Evolutionary conservation across 2,329 filamentous ascomycete species (phyloP).

Genomic region (Annulohypoxylon truncatum): DNA sequence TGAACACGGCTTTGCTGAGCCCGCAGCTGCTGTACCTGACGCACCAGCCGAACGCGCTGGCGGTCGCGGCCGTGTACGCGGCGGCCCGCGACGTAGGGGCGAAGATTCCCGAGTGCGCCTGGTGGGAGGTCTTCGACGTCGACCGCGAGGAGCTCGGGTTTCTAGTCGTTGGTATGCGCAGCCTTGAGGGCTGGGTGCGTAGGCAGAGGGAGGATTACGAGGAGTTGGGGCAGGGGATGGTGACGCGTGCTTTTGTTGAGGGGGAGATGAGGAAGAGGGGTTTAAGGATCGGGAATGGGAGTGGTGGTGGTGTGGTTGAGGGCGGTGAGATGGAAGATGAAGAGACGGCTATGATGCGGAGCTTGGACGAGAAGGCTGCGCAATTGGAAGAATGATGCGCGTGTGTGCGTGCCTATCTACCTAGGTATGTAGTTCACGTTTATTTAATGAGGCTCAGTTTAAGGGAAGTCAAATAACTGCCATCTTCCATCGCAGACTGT

Average conservation of each 20-base stretch:
- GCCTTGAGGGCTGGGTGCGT: slow-evolving; percentile 76
- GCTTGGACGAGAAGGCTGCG: slow-evolving; percentile 52
- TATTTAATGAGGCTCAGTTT: not conserved
- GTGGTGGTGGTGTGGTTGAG: slow-evolving; percentile 37
- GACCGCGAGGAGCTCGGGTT: slow-evolving; percentile 95
- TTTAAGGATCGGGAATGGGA: slow-evolving; percentile 51
- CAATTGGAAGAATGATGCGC: slow-evolving; percentile 35
- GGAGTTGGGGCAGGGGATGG: slow-evolving; percentile 60
- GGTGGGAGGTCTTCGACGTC: slow-evolving; percentile 99
- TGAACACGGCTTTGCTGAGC: slow-evolving; percentile 88
- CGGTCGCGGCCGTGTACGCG: slow-evolving; percentile 91
- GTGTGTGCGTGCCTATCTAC: not conserved
- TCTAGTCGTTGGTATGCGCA: slow-evolving; percentile 85
- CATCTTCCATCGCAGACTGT: not conserved
- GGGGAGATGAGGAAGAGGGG: slow-evolving; percentile 68
- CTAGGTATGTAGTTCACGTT: not conserved
- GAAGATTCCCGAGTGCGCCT: slow-evolving; percentile 84
- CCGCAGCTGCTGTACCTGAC: slow-evolving; percentile 92
- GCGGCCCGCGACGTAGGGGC: slow-evolving; percentile 80
- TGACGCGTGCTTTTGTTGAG: slow-evolving; percentile 69
- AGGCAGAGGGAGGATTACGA: slow-evolving; percentile 68
- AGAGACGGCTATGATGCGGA: slow-evolving; percentile 59
- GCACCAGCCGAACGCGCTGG: slow-evolving; percentile 87
- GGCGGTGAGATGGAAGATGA: slow-evolving; percentile 51
- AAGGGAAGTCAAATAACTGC: not conserved